A percentile compares a stretch with the other conserved stretches of the same genome.
phyloP scores from a whole-genome alignment of 768 basidiomycete species.

The Naganishia randhawae region DNA sequence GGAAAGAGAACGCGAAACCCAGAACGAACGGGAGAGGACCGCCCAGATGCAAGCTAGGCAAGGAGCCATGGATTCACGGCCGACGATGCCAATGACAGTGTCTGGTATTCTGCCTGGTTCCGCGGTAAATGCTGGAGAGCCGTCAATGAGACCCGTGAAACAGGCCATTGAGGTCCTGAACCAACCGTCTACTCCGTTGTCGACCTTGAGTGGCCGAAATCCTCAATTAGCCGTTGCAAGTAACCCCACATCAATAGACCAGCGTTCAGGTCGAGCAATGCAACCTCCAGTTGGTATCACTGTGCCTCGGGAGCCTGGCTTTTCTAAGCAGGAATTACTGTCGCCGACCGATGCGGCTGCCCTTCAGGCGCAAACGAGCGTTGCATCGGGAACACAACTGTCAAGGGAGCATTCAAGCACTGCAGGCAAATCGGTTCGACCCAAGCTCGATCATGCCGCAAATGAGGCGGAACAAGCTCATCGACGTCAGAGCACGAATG shows the following conservation, averaged over 20 bases:
- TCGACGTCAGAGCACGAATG: conserved; percentile 13
- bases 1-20: conserved; percentile 20
- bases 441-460: conserved; percentile 22
- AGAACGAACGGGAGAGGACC: conserved; percentile 11
- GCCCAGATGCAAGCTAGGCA: conserved; percentile 7
- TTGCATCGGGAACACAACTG: not conserved
- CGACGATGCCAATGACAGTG: not conserved
- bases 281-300: conserved; percentile 9
- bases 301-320: too few relatives aligned
- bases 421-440: conserved; percentile 10
- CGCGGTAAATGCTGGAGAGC: not conserved
- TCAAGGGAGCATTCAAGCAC: not conserved
- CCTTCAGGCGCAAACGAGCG: not conserved
- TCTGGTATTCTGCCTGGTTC: not conserved
- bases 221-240: not conserved
- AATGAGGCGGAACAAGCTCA: conserved; percentile 27
- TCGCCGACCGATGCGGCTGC: not conserved
- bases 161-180: conserved; percentile 38
- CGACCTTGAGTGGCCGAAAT: not conserved
- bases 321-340: not conserved
- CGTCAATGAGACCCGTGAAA: conserved; percentile 11
- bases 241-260: not conserved
- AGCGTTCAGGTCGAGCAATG: not conserved
- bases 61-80: not conserved
- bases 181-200: conserved; percentile 28